phyloP scores from a whole-genome alignment of 306 rosid genomes.

The Medicago truncatula region DNA sequence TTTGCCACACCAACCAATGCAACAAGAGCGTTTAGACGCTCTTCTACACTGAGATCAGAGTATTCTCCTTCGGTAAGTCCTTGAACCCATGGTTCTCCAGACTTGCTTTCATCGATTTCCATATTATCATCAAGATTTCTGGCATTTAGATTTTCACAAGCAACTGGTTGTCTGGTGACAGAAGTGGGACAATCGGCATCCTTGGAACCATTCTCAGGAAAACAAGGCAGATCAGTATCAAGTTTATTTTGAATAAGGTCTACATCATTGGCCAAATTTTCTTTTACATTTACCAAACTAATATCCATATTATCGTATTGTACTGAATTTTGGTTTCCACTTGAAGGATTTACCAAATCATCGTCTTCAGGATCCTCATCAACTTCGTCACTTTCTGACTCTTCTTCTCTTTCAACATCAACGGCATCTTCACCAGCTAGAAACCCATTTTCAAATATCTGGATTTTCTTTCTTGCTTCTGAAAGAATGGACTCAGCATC shows the following conservation, averaged over 20 bases:
- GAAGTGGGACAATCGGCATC: constrained; percentile 54
- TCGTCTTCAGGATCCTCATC: constrained; percentile 97
- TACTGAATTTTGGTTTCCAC: constrained; percentile 57
- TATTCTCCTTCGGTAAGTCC: constrained; percentile 96
- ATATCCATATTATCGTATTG: constrained; percentile 51
- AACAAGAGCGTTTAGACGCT: constrained; percentile 91
- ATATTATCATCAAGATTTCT: constrained; percentile 69
- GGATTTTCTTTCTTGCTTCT: constrained; percentile 92
- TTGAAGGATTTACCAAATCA: constrained; percentile 66
- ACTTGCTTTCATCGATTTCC: constrained; percentile 97
- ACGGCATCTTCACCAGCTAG: constrained; percentile 86
- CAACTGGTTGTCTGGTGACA: constrained; percentile 48
- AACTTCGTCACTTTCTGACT: constrained; percentile 92
- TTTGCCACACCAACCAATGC: constrained; percentile 87
- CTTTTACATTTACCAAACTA: constrained; percentile 64
- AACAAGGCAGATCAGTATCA: constrained; percentile 56
- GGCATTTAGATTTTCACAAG: constrained; percentile 48
- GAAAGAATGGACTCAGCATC: constrained; percentile 92
- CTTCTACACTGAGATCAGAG: constrained; percentile 92
- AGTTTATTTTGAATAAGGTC: constrained; percentile 60
- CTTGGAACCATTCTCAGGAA: constrained; percentile 64
- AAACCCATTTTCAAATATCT: constrained; percentile 93
- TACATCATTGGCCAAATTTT: constrained; percentile 51
- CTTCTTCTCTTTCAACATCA: constrained; percentile 93
- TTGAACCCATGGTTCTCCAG: constrained; percentile 97